phyloP scores from a whole-genome alignment of 495 filamentous ascomycete species.

The Lophiostoma macrostomum region DNA sequence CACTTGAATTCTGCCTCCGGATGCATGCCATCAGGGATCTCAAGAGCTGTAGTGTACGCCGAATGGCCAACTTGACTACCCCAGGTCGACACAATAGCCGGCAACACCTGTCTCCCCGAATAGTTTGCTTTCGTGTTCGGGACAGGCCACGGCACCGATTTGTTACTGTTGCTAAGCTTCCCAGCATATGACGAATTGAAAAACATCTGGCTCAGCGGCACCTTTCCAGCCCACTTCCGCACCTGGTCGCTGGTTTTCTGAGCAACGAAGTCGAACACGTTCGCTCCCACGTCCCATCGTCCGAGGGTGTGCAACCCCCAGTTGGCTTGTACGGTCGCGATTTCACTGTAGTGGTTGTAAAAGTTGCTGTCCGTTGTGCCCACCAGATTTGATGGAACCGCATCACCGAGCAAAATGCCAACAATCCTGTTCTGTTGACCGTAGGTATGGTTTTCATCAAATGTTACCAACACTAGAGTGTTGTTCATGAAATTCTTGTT shows the following conservation, averaged over 20 bases:
- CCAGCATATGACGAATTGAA: slow-evolving; percentile 37
- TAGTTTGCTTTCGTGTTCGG: slow-evolving; percentile 33
- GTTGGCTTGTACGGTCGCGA: slow-evolving; percentile 40
- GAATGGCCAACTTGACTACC: slow-evolving; percentile 12
- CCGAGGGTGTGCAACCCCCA: slow-evolving; percentile 39
- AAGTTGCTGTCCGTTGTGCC: slow-evolving; percentile 37
- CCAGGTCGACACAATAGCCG: slow-evolving; percentile 30
- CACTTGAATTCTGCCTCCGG: slow-evolving; percentile 30
- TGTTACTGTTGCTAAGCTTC: slow-evolving; percentile 34
- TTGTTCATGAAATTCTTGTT: slow-evolving; percentile 45
- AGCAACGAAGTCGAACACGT: slow-evolving; percentile 38
- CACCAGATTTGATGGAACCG: slow-evolving; percentile 27
- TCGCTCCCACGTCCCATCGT: slow-evolving; percentile 42
- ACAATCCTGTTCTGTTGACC: slow-evolving; percentile 40
- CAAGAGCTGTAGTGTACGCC: slow-evolving; percentile 34
- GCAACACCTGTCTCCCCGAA: slow-evolving; percentile 29
- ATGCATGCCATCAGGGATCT: slow-evolving; percentile 38
- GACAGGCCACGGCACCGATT: slow-evolving; percentile 33
- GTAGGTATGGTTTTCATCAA: slow-evolving; percentile 46
- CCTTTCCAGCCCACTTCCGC: slow-evolving; percentile 29
- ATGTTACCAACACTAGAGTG: slow-evolving; percentile 47
- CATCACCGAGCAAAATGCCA: slow-evolving; percentile 38
- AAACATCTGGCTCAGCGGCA: slow-evolving; percentile 32
- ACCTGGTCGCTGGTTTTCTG: slow-evolving; percentile 34
- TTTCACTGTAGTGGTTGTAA: slow-evolving; percentile 43